phyloP scores from a whole-genome alignment of 2,329 filamentous ascomycete species.

The Clonostachys rhizophaga region DNA sequence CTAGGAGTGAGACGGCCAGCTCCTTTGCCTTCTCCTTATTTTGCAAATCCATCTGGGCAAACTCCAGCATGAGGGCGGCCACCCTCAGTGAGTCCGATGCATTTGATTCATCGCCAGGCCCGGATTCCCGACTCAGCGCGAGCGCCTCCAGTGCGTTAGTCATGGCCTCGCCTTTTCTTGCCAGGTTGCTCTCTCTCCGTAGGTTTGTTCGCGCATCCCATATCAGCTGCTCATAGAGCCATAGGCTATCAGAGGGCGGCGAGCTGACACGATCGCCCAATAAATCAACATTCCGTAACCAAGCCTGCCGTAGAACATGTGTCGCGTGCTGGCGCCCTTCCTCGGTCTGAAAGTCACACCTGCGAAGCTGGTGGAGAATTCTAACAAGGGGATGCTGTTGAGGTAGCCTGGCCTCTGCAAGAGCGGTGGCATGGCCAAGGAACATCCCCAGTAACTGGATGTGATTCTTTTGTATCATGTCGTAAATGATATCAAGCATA shows the following conservation, averaged over 20 bases:
- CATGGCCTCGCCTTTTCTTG: slow-evolving; percentile 18
- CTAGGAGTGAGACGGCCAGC: slow-evolving; percentile 18
- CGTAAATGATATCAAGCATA: slow-evolving; percentile 28
- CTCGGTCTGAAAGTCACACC: slow-evolving; percentile 21
- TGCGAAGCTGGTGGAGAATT: slow-evolving; percentile 22
- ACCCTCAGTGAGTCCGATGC: slow-evolving; percentile 18
- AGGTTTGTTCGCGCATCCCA: slow-evolving; percentile 28
- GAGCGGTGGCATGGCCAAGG: slow-evolving; percentile 19
- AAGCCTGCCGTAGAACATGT: slow-evolving; percentile 25
- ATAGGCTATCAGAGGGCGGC: slow-evolving; percentile 19
- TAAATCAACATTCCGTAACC: slow-evolving; percentile 27
- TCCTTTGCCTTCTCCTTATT: slow-evolving; percentile 21
- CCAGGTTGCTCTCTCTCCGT: slow-evolving; percentile 21
- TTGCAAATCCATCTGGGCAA: slow-evolving; percentile 29
- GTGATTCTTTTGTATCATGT: slow-evolving; percentile 27
- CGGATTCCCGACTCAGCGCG: slow-evolving; percentile 7
- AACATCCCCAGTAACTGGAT: slow-evolving; percentile 25
- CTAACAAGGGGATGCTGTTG: slow-evolving; percentile 22
- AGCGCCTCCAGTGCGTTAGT: slow-evolving; percentile 16
- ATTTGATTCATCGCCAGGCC: slow-evolving; percentile 11
- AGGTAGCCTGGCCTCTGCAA: slow-evolving; percentile 19
- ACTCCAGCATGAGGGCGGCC: slow-evolving; percentile 25
- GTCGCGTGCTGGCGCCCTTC: slow-evolving; percentile 21
- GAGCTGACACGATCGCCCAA: slow-evolving; percentile 20
- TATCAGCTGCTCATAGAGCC: slow-evolving; percentile 31